phyloP scores from a whole-genome alignment of 306 rosid species.

The Acacia crassicarpa region DNA sequence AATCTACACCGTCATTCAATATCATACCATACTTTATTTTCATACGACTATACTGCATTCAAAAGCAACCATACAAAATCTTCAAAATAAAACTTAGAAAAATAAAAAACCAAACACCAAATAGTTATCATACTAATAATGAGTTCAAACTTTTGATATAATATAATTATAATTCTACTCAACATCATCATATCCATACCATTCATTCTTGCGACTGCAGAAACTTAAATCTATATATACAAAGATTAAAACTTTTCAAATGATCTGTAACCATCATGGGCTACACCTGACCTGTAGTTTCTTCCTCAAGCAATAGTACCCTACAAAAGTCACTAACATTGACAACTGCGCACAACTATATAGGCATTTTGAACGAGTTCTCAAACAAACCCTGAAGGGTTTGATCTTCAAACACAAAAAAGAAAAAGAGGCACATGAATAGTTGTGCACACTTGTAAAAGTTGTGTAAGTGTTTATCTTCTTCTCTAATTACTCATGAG shows the following conservation, averaged over 20 bases:
- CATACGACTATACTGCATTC: background rate
- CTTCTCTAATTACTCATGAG: constrained; percentile 3
- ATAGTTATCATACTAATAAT: background rate
- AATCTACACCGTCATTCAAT: background rate
- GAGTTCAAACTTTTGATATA: background rate
- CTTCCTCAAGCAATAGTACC: background rate
- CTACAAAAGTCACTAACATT: background rate
- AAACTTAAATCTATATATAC: background rate
- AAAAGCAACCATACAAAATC: background rate
- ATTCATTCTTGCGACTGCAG: background rate
- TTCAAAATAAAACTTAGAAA: background rate
- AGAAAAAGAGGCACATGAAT: background rate
- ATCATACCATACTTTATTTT: background rate
- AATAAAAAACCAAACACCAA: background rate
- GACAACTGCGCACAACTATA: constrained; percentile 5
- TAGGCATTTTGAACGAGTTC: constrained; percentile 21
- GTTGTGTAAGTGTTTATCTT: constrained; percentile 25
- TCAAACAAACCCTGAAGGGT: background rate
- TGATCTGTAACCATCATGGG: background rate
- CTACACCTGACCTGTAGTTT: background rate
- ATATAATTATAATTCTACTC: background rate
- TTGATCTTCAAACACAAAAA: background rate
- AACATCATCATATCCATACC: background rate
- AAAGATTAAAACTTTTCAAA: background rate
- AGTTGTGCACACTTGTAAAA: constrained; percentile 7